Evolutionary conservation across 78 protist genomes (phyloP).

Genomic region (Isochrysis galbana): DNA sequence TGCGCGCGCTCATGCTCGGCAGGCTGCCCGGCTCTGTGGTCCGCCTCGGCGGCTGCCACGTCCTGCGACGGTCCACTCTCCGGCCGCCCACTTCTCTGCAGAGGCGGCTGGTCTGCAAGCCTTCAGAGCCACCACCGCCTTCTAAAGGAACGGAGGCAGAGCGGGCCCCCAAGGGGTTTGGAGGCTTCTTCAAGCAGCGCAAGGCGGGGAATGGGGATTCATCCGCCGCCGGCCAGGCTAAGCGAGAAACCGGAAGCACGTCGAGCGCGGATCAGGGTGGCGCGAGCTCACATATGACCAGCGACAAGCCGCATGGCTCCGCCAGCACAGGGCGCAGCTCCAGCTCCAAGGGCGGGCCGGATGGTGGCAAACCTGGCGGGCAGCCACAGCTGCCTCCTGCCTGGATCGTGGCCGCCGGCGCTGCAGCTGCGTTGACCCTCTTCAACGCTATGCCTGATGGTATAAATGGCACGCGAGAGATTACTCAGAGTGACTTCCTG

Average conservation of each 20-base stretch:
- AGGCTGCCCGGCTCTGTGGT: too few species aligned
- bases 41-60: too few species aligned
- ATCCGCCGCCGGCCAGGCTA: not conserved
- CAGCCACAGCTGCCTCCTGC: not conserved
- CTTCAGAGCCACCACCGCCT: not conserved
- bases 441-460: not conserved
- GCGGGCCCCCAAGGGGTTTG: not conserved
- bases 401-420: not conserved
- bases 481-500: conserved; percentile 26
- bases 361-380: too few species aligned
- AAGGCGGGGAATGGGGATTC: not conserved
- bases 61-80: too few species aligned
- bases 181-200: not conserved
- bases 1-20: too few species aligned
- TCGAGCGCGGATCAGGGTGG: too few species aligned
- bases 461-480: not conserved
- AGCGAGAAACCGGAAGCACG: not conserved
- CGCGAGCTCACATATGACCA: not conserved
- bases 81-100: too few species aligned
- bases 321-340: not conserved
- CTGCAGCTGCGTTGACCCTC: not conserved
- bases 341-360: not conserved
- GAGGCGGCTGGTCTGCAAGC: not conserved
- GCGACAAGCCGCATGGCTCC: not conserved
- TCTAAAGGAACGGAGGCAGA: not conserved